Conservation (phyloP, 2,329 filamentous ascomycete species). For the Alternaria sp. region DNA sequence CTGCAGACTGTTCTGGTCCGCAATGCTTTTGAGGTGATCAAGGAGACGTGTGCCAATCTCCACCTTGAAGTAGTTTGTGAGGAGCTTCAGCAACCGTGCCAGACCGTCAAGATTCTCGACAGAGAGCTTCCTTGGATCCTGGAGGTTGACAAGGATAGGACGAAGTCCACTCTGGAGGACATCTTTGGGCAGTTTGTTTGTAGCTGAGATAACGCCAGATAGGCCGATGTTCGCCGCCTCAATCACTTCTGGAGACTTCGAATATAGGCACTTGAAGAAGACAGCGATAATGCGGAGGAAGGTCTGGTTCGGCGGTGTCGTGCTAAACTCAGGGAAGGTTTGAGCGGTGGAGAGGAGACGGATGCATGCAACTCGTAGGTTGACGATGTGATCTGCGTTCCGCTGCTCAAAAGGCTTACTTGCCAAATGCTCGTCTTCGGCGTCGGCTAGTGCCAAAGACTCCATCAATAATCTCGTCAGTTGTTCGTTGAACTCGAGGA, state of each 20-base stretch:
- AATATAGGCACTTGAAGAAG: slow-evolving; percentile 98
- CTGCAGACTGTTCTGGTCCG: slow-evolving; percentile 79
- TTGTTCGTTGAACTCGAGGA: slow-evolving; percentile 90
- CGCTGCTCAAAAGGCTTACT: slow-evolving; percentile 87
- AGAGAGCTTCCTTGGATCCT: slow-evolving; percentile 88
- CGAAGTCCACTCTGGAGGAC: slow-evolving; percentile 91
- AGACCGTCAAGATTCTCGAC: slow-evolving; percentile 91
- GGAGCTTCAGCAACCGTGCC: slow-evolving; percentile 82
- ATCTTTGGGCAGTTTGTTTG: slow-evolving; percentile 92
- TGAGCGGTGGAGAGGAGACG: slow-evolving; percentile 92
- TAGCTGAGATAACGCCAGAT: slow-evolving; percentile 84
- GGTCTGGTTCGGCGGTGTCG: slow-evolving; percentile 70
- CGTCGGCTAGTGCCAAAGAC: slow-evolving; percentile 90
- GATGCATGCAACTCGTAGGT: slow-evolving; percentile 89
- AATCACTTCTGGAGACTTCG: slow-evolving; percentile 88
- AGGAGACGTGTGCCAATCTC: slow-evolving; percentile 94
- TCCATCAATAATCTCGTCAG: slow-evolving; percentile 91
- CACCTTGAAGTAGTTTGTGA: slow-evolving; percentile 99
- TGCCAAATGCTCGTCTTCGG: slow-evolving; percentile 88
- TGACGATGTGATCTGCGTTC: slow-evolving; percentile 94
- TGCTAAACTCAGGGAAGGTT: slow-evolving; percentile 88
- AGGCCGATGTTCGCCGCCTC: slow-evolving; percentile 91
- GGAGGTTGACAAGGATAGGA: slow-evolving; percentile 94
- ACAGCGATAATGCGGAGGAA: slow-evolving; percentile 78
- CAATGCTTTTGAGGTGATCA: slow-evolving; percentile 90